Percentiles rank a stretch among this genome's conserved stretches.
These are phyloP conservation scores for Cryptococcus sp. DNA, from an alignment of 1,284 basidiomycete species.

Conservation along the genomic window DNA sequence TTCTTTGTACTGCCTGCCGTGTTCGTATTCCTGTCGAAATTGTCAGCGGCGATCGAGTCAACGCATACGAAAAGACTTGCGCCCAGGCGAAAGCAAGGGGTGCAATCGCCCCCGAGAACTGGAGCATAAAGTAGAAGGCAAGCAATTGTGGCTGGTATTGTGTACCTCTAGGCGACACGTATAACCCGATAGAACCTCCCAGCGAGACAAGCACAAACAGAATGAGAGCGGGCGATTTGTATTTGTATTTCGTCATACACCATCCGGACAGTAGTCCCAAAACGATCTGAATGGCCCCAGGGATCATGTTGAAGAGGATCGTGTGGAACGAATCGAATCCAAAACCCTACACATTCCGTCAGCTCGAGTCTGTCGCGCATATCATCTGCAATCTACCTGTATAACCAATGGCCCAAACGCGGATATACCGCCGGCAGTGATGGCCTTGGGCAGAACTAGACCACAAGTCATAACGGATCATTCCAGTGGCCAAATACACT, in stretches of 20 bases:
- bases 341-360: too few relatives aligned
- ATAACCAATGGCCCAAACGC: slow-evolving; percentile 32
- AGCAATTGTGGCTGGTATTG: slow-evolving; percentile 22
- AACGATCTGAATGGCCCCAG: slow-evolving; percentile 55
- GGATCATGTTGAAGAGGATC: slow-evolving; percentile 52
- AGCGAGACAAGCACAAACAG: slow-evolving; percentile 40
- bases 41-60: too few relatives aligned
- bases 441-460: slow-evolving; percentile 4
- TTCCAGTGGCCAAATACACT: too few relatives aligned
- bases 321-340: slow-evolving; percentile 45
- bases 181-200: slow-evolving; percentile 32
- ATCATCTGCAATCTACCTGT: too few relatives aligned
- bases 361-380: too few relatives aligned
- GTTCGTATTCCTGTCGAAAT: too few relatives aligned
- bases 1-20: slow-evolving; percentile 33
- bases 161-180: slow-evolving; percentile 22
- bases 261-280: slow-evolving; percentile 50
- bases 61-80: too few relatives aligned
- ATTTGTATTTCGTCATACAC: slow-evolving; percentile 51
- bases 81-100: slow-evolving; percentile 35
- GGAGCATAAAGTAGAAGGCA: slow-evolving; percentile 31
- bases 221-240: slow-evolving; percentile 58
- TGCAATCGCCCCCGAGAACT: slow-evolving; percentile 28
- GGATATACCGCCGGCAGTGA: slow-evolving; percentile 33
- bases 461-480: too few relatives aligned